Evolutionary conservation across 2,329 filamentous ascomycete genomes (phyloP), one percentile per base, ranked within the genome.

Genomic region (Pseudogymnoascus destructans): DNA sequence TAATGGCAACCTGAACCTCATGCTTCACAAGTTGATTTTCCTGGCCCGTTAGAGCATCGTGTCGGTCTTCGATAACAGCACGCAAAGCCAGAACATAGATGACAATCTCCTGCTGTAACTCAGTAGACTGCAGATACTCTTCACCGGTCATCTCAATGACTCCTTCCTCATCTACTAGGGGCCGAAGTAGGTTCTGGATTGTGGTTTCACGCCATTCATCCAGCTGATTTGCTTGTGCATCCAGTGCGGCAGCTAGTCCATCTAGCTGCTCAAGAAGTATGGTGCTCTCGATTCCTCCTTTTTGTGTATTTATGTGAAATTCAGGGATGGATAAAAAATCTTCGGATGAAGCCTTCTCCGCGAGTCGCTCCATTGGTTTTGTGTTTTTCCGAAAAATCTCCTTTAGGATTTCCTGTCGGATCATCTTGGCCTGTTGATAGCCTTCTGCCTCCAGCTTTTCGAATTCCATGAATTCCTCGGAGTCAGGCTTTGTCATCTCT

Each of bases 111-210:
- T 96, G 92, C 71, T 97, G 92, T 49, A 85, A 79, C 69, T 88
- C 88, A 0, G 90, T 89, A 0, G 92, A 95, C 30, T 87, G 81
- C 64, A 89, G 87, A 62, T 95, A 93, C 69, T 97, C 93, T 60
- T 96, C 86, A 21, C 93, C 93, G 9, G 89, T 92, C 2, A 83
- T 79, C 59, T 95, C 89, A 8, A 79, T 72, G n/a, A 74, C 75
- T 13, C 82, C 82, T 38, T 95, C 89, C 66, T 93, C 84, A 64
- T 97, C 93, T 15, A 97, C 82, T 1, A 97, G 76, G 0, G 88
- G 82, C 61, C 83, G 79, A 9, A 87, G 73, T 8, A 96, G 76
- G 17, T 92, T 79, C 58, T 86, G 78, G 15, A 89, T 78, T 60
- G 91, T 83, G 40, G 82, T 76, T 59, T 85, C 78, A 40, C 90